phyloP scores from a whole-genome alignment of 345 rosid genomes.

The Gossypium australe region DNA sequence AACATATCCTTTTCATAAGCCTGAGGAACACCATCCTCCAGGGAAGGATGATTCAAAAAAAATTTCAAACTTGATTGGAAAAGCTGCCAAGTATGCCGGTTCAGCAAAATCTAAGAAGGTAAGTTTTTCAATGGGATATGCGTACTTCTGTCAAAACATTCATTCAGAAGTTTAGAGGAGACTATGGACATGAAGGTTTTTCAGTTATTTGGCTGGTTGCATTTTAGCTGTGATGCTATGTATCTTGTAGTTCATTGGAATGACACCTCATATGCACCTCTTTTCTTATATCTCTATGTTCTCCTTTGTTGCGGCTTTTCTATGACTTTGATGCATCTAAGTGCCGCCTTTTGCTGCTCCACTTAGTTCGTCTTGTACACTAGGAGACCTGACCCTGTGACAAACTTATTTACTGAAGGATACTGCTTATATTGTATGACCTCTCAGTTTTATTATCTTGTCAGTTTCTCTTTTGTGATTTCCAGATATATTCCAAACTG shows the following conservation, averaged over 20 bases:
- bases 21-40: slow-evolving; percentile 89
- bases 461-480: neutral
- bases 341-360: neutral
- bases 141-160: slow-evolving; percentile 1
- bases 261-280: neutral
- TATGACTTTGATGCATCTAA: neutral
- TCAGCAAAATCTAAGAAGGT: slow-evolving; percentile 93
- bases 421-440: neutral
- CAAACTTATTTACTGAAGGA: neutral
- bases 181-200: neutral
- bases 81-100: slow-evolving; percentile 81
- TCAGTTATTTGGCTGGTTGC: neutral
- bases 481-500: neutral
- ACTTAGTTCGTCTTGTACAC: neutral
- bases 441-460: neutral
- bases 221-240: neutral
- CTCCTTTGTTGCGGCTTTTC: neutral
- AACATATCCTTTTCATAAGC: slow-evolving; percentile 80
- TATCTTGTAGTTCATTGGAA: neutral
- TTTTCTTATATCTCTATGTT: neutral
- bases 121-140: slow-evolving; percentile 7
- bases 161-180: neutral
- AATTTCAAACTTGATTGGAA: slow-evolving; percentile 75
- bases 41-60: slow-evolving; percentile 86
- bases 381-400: neutral